These are phyloP conservation scores for Aspergillus aculeatinus DNA, from an alignment of 2,329 filamentous ascomycete genomes.

Conservation along the genomic window DNA sequence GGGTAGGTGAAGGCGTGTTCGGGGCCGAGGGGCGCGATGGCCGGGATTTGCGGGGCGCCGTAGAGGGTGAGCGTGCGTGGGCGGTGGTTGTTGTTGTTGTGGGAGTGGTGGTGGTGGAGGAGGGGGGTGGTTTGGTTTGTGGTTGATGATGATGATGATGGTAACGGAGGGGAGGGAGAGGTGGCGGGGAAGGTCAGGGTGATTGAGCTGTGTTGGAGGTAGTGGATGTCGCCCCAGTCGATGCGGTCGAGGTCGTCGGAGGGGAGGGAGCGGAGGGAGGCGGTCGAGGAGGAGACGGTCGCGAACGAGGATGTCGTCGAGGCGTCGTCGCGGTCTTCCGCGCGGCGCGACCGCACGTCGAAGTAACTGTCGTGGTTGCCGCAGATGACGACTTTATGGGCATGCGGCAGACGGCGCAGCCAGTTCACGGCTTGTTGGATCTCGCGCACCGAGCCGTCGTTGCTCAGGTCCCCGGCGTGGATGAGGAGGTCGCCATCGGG, in stretches of 20 bases:
- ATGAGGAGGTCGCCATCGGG: constrained; percentile 82
- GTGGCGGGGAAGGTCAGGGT: constrained; percentile 59
- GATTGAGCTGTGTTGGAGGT: constrained; percentile 69
- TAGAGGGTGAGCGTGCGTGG: constrained; percentile 68
- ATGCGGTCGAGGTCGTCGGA: constrained; percentile 50
- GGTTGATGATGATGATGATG: neutral
- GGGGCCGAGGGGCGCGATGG: constrained; percentile 61
- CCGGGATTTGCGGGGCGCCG: constrained; percentile 77
- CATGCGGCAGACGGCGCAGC: constrained; percentile 71
- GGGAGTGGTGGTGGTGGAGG: constrained; percentile 17
- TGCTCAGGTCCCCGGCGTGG: constrained; percentile 83
- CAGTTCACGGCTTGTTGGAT: constrained; percentile 85
- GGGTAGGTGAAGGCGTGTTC: constrained; percentile 78
- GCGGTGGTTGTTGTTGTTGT: constrained; percentile 56
- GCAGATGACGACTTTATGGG: constrained; percentile 75
- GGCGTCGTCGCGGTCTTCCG: constrained; percentile 51
- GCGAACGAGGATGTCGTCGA: constrained; percentile 28
- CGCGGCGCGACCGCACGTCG: constrained; percentile 62
- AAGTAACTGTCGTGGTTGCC: constrained; percentile 91
- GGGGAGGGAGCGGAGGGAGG: constrained; percentile 36
- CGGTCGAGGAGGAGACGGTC: constrained; percentile 34
- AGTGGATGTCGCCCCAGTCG: constrained; percentile 67
- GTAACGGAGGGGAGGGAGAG: constrained; percentile 24
- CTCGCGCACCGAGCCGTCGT: constrained; percentile 67
- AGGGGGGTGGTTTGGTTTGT: constrained; percentile 40